Percentiles rank a stretch among this genome's conserved stretches.
phyloP scores from a whole-genome alignment of 805 yeast genomes.

The Kodamaea leandrae region DNA sequence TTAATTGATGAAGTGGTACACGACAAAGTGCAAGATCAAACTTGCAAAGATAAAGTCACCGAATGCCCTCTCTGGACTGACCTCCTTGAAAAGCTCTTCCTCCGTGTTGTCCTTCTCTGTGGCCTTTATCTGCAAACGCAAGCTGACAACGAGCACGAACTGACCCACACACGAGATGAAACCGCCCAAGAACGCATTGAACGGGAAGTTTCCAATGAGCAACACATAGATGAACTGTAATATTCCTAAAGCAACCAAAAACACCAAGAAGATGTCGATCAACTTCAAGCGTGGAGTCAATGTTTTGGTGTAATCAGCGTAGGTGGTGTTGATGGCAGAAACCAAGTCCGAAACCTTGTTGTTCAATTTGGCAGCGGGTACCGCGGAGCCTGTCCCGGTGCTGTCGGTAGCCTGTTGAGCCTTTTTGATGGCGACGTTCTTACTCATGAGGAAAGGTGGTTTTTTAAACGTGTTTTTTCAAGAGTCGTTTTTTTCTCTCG shows the following conservation, averaged over 20 bases:
- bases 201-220: constrained; percentile 86
- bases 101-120: constrained; percentile 9
- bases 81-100: constrained; percentile 13
- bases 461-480: constrained; percentile 7
- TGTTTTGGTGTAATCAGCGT: constrained; percentile 29
- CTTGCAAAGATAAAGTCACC: constrained; percentile 89
- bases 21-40: constrained; percentile 82
- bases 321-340: constrained; percentile 33
- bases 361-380: constrained; percentile 4
- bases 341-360: constrained; percentile 24
- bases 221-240: constrained; percentile 77
- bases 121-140: constrained; percentile 62
- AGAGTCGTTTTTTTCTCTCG: constrained; percentile 2
- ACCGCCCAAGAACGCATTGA: constrained; percentile 94
- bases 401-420: constrained; percentile 17
- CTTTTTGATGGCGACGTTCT: constrained; percentile 31
- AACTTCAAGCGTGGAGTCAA: constrained; percentile 53
- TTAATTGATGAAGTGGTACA: constrained; percentile 85
- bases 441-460: constrained; percentile 42
- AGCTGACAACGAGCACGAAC: constrained; percentile 80
- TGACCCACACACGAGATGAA: constrained; percentile 92
- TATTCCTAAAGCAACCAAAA: constrained; percentile 69
- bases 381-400: constrained; percentile 3
- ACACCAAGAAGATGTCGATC: constrained; percentile 74
- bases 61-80: constrained; percentile 58